phyloP scores from a whole-genome alignment of 2,329 filamentous ascomycete genomes.

The Aspergillaceae sp. region DNA sequence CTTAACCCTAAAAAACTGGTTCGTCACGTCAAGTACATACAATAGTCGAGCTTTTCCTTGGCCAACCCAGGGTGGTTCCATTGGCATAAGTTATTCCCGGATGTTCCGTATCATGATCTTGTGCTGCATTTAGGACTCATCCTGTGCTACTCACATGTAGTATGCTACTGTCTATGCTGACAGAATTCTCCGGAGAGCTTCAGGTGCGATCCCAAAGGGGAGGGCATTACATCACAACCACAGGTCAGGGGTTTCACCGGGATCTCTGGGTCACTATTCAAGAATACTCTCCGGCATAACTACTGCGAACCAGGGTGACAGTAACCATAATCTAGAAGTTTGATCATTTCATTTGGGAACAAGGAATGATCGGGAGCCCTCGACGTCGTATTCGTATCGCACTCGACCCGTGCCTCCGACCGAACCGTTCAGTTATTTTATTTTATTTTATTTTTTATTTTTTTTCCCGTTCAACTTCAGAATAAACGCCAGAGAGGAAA shows the following conservation, averaged over 20 bases:
- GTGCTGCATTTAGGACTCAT: no score
- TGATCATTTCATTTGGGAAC: neutral
- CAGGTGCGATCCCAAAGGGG: neutral
- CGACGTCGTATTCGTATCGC: neutral
- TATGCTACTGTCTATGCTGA: neutral
- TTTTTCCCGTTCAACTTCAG: neutral
- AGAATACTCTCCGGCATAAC: neutral
- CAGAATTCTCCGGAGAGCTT: neutral
- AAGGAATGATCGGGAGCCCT: neutral
- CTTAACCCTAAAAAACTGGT: no score
- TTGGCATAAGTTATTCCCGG: no score
- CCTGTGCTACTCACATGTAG: no score
- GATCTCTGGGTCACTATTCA: neutral
- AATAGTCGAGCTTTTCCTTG: no score
- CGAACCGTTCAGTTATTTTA: neutral
- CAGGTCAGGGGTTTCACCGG: neutral
- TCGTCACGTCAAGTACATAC: no score
- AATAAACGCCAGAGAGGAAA: no score
- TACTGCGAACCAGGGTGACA: no score
- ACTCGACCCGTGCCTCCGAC: neutral
- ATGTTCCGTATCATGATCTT: no score
- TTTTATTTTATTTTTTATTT: neutral
- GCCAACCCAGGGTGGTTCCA: no score
- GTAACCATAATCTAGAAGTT: neutral
- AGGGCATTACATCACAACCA: neutral